Evolutionary conservation across 2,329 filamentous ascomycete genomes (phyloP).

Genomic region (Talaromyces rugulosus): DNA sequence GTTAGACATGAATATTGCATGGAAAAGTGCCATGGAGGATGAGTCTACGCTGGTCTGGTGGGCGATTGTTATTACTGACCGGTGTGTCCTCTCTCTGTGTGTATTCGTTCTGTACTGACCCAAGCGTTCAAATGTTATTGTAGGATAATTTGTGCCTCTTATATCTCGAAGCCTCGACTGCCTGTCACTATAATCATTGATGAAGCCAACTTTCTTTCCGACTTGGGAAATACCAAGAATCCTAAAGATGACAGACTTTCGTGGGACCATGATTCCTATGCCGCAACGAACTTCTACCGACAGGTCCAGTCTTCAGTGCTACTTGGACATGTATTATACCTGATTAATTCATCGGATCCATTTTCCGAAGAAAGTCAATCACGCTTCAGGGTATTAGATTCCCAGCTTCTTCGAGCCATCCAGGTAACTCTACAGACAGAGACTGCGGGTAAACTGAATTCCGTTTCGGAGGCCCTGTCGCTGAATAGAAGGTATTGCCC

Average conservation of each 20-base stretch:
- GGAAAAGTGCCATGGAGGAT: not conserved
- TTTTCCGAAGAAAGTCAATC: not conserved
- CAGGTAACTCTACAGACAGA: conserved; percentile 2
- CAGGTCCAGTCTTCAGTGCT: not conserved
- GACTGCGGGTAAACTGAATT: not conserved
- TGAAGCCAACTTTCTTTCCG: not conserved
- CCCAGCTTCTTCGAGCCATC: not conserved
- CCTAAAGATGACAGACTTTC: not conserved
- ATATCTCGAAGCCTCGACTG: not conserved
- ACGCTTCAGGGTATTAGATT: not conserved
- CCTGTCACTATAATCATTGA: not conserved
- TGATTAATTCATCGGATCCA: not conserved
- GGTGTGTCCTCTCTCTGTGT: not conserved
- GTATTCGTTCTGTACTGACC: not conserved
- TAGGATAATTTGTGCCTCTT: not conserved
- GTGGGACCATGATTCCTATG: not conserved
- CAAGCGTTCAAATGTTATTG: not conserved
- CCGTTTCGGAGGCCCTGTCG: not conserved
- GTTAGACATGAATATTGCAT: not conserved
- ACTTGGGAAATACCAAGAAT: not conserved
- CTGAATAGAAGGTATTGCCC: not conserved
- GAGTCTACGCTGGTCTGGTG: not conserved
- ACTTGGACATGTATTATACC: not conserved
- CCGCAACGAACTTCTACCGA: not conserved
- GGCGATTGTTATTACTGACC: conserved; percentile 2